Evolutionary conservation across 192 early-diverging fungal genomes (phyloP), one percentile per base, ranked within the genome.

Genomic region (Umbelopsis isabellina): DNA sequence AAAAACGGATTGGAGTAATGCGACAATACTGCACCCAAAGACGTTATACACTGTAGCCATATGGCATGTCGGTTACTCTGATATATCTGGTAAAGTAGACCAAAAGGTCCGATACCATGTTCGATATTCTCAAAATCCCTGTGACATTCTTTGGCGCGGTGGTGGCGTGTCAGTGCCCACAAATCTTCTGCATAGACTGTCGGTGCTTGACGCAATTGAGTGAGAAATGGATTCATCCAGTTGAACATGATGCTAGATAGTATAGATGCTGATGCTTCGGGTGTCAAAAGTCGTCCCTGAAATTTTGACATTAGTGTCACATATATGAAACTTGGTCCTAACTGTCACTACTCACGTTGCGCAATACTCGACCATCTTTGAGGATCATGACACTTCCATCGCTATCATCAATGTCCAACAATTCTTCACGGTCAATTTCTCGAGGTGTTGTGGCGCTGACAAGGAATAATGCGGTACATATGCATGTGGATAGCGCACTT

Each of bases 1-100:
- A 80, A 88, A 51, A 73, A 85, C 0, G 87, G 85, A 46, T 82
- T 82, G 8, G 81, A 79, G 46, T 85, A 88, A 46, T 80, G 65
- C 37, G 77, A 76, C 10, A 84, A 37, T 2, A 79, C 78, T 4
- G 74, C 73, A n/a, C 49, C 49, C 10, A 75, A 30, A 30, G 78
- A 74, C 10, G 78, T 75, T 1, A 72, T 27, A 20, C 71, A 75
- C 33, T 79, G 78, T 21, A 51, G 25, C 6, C 69, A 18, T 33
- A 79, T 64, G 20, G 71, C 64, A 18, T 47, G 65, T 30, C 45
- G 44, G 65, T 79, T 79, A 18, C 55, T 49, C 10, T 52, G 51
- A 44, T 75, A 75, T 21, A 75, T 67, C 52, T 65, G 71, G 12
- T 21, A 30, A n/a, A 72, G 44, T 5, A 72, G 20, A 23, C 67